Percentiles rank a stretch among this genome's conserved stretches.
Conservation (phyloP, 2,329 filamentous ascomycete species). For the Pseudopyricularia cyperi region DNA sequence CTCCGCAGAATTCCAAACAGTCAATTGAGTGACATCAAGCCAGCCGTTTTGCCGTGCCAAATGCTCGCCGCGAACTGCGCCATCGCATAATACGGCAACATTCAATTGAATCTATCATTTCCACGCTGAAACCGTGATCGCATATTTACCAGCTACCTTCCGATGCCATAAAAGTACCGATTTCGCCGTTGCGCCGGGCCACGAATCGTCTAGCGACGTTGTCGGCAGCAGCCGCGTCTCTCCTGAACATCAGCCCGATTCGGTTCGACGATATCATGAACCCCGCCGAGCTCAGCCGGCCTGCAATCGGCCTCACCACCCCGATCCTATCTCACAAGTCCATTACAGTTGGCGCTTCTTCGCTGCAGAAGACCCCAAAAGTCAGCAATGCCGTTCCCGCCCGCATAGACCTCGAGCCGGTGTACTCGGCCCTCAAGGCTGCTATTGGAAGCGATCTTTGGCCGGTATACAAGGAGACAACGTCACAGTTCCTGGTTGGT, state of each 20-base stretch:
- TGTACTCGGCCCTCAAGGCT: conserved; percentile 49
- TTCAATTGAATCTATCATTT: conserved; percentile 30
- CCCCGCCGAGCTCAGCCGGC: conserved; percentile 54
- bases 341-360: conserved; percentile 37
- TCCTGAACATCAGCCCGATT: conserved; percentile 11
- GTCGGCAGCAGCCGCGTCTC: conserved; percentile 11
- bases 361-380: conserved; percentile 39
- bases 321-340: conserved; percentile 45
- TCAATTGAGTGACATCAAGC: conserved; percentile 1
- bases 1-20: conserved; percentile 1
- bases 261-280: conserved; percentile 33
- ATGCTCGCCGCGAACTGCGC: neutral
- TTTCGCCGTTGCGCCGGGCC: conserved; percentile 31
- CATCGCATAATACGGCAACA: conserved; percentile 16
- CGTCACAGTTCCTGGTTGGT: conserved; percentile 52
- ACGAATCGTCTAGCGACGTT: conserved; percentile 31
- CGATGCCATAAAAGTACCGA: conserved; percentile 29
- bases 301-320: conserved; percentile 42
- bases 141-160: conserved; percentile 21
- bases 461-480: conserved; percentile 50
- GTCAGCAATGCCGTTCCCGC: conserved; percentile 49
- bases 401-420: conserved; percentile 53
- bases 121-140: conserved; percentile 27
- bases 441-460: conserved; percentile 49
- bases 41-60: conserved; percentile 1